These are phyloP conservation scores for Diophrys appendiculata DNA, from an alignment of 73 alveolate species.

Conservation along the genomic window DNA sequence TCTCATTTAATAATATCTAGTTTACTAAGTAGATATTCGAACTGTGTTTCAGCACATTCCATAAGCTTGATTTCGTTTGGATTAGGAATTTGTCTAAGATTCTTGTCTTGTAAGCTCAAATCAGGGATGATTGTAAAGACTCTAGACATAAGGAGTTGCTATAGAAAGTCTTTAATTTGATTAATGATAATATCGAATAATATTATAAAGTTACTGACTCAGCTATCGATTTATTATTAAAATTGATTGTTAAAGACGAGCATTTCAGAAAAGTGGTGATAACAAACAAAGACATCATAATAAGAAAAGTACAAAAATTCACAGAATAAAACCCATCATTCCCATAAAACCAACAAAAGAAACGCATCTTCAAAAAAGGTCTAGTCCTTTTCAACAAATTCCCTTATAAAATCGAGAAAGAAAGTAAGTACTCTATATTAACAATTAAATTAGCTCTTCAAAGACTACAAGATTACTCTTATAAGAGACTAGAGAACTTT, in stretches of 20 bases:
- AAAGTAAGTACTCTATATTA: slow-evolving; percentile 6
- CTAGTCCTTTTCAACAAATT: slow-evolving; percentile 20
- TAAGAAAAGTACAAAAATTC: slow-evolving; percentile 30
- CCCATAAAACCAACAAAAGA: slow-evolving; percentile 45
- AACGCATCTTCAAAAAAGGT: slow-evolving; percentile 31
- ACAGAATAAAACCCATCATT: slow-evolving; percentile 32
- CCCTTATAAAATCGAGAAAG: neutral
- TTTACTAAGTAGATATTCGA: slow-evolving; percentile 18
- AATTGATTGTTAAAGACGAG: slow-evolving; percentile 2
- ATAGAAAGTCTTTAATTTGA: slow-evolving; percentile 8
- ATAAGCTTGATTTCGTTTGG: too few species aligned
- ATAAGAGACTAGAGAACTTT: slow-evolving; percentile 26
- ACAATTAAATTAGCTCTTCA: slow-evolving; percentile 22
- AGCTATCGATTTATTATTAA: slow-evolving; percentile 29
- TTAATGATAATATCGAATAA: slow-evolving; percentile 19
- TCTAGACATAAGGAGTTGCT: slow-evolving; percentile 1
- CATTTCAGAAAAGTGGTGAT: slow-evolving; percentile 8
- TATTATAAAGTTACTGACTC: slow-evolving; percentile 46
- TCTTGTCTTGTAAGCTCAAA: slow-evolving; percentile 20
- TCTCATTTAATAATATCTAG: slow-evolving; percentile 28
- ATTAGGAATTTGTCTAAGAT: slow-evolving; percentile 38
- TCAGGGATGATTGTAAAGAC: slow-evolving; percentile 10
- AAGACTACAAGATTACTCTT: slow-evolving; percentile 15
- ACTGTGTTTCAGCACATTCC: too few species aligned
- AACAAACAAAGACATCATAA: slow-evolving; percentile 2